A percentile compares a stretch with the other conserved stretches of the same genome.
phyloP scores from a whole-genome alignment of 2,329 filamentous ascomycete species.

The Clarireedia hainanense region DNA sequence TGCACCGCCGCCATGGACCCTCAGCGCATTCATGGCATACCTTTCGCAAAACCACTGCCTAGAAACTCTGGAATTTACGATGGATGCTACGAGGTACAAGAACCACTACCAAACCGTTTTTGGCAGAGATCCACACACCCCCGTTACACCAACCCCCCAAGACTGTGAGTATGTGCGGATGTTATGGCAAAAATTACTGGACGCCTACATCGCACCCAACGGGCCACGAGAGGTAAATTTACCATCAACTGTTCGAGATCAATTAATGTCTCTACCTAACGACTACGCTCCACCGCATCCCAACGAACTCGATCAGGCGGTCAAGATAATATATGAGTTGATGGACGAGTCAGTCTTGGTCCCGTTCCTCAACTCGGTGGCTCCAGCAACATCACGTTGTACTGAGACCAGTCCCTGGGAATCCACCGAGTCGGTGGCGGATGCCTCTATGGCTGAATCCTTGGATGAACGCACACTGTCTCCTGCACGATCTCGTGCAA shows the following conservation, averaged over 20 bases:
- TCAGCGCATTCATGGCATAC: constrained; percentile 92
- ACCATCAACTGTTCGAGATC: constrained; percentile 75
- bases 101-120: constrained; percentile 36
- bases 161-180: constrained; percentile 56
- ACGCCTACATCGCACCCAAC: constrained; percentile 82
- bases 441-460: constrained; percentile 23
- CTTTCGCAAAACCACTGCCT: constrained; percentile 95
- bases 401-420: constrained; percentile 25
- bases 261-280: constrained; percentile 58
- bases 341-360: constrained; percentile 97
- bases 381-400: constrained; percentile 17
- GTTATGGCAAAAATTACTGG: constrained; percentile 81
- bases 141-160: constrained; percentile 21
- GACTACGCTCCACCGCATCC: constrained; percentile 62
- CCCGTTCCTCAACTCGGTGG: constrained; percentile 66
- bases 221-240: constrained; percentile 86
- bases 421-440: constrained; percentile 26
- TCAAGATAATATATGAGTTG: constrained; percentile 83
- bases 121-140: constrained; percentile 36
- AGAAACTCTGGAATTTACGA: constrained; percentile 92
- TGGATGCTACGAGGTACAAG: constrained; percentile 83
- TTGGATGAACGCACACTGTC: constrained; percentile 25
- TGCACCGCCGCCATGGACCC: constrained; percentile 80
- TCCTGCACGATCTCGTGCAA: constrained; percentile 15
- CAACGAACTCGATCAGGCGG: constrained; percentile 69